phyloP scores from a whole-genome alignment of 768 basidiomycete genomes.

The Suillus plorans region DNA sequence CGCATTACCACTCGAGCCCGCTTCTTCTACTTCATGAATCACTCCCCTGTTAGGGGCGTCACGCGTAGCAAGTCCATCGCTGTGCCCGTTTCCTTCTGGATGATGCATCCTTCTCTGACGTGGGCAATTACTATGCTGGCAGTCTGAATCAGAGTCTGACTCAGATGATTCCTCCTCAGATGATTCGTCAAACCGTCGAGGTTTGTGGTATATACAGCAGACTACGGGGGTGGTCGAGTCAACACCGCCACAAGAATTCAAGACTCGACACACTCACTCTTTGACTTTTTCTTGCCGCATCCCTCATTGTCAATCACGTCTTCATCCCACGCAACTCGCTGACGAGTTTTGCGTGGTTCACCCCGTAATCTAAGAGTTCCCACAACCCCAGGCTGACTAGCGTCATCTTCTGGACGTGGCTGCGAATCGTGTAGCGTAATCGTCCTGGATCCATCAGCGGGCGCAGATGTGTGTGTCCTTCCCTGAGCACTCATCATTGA shows the following conservation, averaged over 20 bases:
- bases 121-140: constrained; percentile 11
- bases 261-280: constrained; percentile 59
- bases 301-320: constrained; percentile 91
- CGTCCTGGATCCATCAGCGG: constrained; percentile 54
- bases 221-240: constrained; percentile 45
- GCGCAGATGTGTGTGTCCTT: constrained; percentile 40
- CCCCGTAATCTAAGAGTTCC: constrained; percentile 66
- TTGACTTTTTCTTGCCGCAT: constrained; percentile 86
- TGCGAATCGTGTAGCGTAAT: constrained; percentile 43
- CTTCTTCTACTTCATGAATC: constrained; percentile 20
- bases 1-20: constrained; percentile 40
- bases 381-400: constrained; percentile 23
- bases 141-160: constrained; percentile 42
- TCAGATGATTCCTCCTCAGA: constrained; percentile 55
- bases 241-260: neutral
- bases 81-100: constrained; percentile 5
- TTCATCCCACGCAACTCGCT: constrained; percentile 79
- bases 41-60: constrained; percentile 9
- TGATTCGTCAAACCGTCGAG: constrained; percentile 76
- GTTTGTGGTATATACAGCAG: constrained; percentile 93
- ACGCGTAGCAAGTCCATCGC: constrained; percentile 7
- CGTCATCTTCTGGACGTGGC: constrained; percentile 31
- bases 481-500: constrained; percentile 25
- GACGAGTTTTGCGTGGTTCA: constrained; percentile 41
- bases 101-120: constrained; percentile 6